These are phyloP conservation scores for Debaryomycetaceae sp. DNA, from an alignment of 1,139 yeast genomes.

Conservation along the genomic window DNA sequence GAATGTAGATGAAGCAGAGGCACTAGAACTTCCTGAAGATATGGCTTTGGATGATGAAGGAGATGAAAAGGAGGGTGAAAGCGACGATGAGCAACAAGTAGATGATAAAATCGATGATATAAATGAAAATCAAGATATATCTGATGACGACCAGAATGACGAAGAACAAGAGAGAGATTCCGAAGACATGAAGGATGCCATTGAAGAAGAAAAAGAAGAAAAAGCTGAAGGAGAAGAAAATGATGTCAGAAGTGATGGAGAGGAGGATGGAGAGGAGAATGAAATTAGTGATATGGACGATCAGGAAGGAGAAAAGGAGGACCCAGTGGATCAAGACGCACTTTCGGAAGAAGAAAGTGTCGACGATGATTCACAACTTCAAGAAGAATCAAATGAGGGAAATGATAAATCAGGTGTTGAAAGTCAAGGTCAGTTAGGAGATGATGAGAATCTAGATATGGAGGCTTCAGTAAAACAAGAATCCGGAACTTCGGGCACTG, in stretches of 20 bases:
- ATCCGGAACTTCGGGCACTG: constrained; percentile 70
- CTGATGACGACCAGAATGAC: constrained; percentile 12
- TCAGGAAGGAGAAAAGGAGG: constrained; percentile 17
- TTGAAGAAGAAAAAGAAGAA: constrained; percentile 15
- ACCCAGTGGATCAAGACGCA: constrained; percentile 16
- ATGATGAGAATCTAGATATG: constrained; percentile 51
- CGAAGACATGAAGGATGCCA: constrained; percentile 18
- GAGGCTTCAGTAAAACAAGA: constrained; percentile 73
- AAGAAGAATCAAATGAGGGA: constrained; percentile 18
- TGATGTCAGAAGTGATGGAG: constrained; percentile 25
- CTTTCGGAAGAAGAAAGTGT: constrained; percentile 18
- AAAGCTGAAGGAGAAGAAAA: constrained; percentile 21
- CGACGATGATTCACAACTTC: constrained; percentile 17
- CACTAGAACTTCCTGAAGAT: constrained; percentile 82
- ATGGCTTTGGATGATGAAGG: constrained; percentile 72
- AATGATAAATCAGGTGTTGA: constrained; percentile 33
- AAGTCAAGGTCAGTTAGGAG: constrained; percentile 50
- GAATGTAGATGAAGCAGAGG: constrained; percentile 75
- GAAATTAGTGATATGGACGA: constrained; percentile 4
- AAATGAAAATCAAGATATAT: constrained; percentile 27
- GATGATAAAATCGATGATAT: constrained; percentile 24
- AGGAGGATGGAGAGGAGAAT: constrained; percentile 16
- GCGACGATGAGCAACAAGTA: constrained; percentile 26
- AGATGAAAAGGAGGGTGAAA: constrained; percentile 50
- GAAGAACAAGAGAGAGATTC: constrained; percentile 18